Evolutionary conservation across 352 stramenopile genomes (phyloP).

Genomic region (Globisporangium splendens): DNA sequence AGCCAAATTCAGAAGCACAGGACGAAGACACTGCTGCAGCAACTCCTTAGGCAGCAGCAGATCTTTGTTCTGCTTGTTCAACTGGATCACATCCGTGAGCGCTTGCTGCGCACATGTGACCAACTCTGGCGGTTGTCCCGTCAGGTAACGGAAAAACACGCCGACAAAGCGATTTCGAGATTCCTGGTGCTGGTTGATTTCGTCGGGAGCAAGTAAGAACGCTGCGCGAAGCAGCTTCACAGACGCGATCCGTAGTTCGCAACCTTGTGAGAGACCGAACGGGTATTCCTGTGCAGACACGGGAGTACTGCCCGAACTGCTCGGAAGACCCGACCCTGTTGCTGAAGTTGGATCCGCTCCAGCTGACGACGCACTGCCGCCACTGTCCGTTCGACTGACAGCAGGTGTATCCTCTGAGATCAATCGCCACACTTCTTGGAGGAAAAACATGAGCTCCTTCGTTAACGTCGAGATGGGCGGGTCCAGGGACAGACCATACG

Average conservation of each 20-base stretch:
- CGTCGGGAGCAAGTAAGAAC: slow-evolving; percentile 76
- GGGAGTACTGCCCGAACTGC: slow-evolving; percentile 18
- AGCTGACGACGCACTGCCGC: slow-evolving; percentile 14
- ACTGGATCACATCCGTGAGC: slow-evolving; percentile 75
- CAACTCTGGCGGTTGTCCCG: slow-evolving; percentile 73
- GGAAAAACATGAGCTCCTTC: slow-evolving; percentile 82
- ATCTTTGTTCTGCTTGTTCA: slow-evolving; percentile 88
- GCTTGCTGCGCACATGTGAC: slow-evolving; percentile 79
- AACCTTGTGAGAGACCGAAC: slow-evolving; percentile 78
- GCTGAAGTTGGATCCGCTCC: not conserved
- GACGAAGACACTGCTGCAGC: slow-evolving; percentile 94
- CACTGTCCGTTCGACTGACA: slow-evolving; percentile 15
- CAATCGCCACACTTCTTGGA: slow-evolving; percentile 83
- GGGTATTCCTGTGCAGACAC: slow-evolving; percentile 83
- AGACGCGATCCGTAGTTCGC: slow-evolving; percentile 81
- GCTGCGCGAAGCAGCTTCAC: slow-evolving; percentile 86
- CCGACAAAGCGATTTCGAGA: slow-evolving; percentile 83
- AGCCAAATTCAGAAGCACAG: slow-evolving; percentile 94
- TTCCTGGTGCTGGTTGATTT: slow-evolving; percentile 85
- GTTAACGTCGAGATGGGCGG: slow-evolving; percentile 80
- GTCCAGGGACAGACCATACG: slow-evolving; percentile 66
- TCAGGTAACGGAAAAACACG: slow-evolving; percentile 91
- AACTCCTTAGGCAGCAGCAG: slow-evolving; percentile 92
- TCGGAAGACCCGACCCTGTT: slow-evolving; percentile 9
- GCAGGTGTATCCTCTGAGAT: slow-evolving; percentile 67